Percentiles rank a stretch among this genome's conserved stretches.
phyloP scores from a whole-genome alignment of 352 stramenopile genomes.

The Globisporangium uncinulatum region DNA sequence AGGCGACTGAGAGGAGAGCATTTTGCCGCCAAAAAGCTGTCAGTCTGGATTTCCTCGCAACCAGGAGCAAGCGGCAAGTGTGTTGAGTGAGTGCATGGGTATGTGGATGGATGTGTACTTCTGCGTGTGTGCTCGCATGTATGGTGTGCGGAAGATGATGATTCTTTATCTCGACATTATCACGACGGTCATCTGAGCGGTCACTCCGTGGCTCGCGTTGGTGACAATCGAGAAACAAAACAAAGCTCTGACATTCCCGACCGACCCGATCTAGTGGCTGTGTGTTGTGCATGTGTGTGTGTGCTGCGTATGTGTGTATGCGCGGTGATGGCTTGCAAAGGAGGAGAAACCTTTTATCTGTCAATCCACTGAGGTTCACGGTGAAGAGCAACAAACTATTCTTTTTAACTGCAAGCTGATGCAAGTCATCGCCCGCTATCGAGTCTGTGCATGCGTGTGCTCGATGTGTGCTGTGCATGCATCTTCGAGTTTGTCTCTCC shows the following conservation, averaged over 20 bases:
- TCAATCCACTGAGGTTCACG: constrained; percentile 79
- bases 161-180: constrained; percentile 86
- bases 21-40: not conserved
- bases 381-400: constrained; percentile 69
- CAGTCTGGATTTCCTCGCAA: not conserved
- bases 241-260: constrained; percentile 75
- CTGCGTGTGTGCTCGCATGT: constrained; percentile 4
- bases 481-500: constrained; percentile 9
- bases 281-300: constrained; percentile 5
- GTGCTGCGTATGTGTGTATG: constrained; percentile 7
- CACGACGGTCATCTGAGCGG: constrained; percentile 88
- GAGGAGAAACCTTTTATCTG: constrained; percentile 67
- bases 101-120: constrained; percentile 7
- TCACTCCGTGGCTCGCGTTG: constrained; percentile 36
- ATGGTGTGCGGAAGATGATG: constrained; percentile 68
- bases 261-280: constrained; percentile 13
- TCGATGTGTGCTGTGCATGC: not conserved
- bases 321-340: constrained; percentile 26
- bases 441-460: not conserved
- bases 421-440: constrained; percentile 9
- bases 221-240: constrained; percentile 86
- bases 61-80: not conserved
- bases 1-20: not conserved
- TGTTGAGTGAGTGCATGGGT: not conserved
- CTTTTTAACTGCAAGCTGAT: constrained; percentile 90